Evolutionary conservation across 2,329 filamentous ascomycete genomes (phyloP).

Genomic region (Colletotrichum nymphaeae): DNA sequence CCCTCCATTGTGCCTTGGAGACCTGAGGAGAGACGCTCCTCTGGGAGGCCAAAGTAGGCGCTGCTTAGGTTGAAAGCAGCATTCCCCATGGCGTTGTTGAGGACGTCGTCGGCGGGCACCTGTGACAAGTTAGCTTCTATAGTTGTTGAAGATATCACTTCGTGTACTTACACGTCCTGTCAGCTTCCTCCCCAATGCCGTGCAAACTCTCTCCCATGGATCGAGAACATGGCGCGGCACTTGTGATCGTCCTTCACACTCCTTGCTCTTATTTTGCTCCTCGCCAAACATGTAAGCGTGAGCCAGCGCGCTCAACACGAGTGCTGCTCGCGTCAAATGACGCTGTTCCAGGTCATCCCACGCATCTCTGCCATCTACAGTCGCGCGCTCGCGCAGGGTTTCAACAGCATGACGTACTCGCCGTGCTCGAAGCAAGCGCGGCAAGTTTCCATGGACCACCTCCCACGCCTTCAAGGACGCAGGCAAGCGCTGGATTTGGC

Average conservation of each 20-base stretch:
- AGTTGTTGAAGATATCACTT: not conserved
- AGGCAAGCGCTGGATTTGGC: constrained; percentile 4
- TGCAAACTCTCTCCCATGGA: constrained; percentile 21
- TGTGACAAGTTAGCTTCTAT: not conserved
- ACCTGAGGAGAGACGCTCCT: constrained; percentile 27
- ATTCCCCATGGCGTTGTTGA: constrained; percentile 29
- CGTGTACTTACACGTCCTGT: constrained; percentile 20
- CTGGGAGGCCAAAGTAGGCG: constrained; percentile 25
- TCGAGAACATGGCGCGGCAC: constrained; percentile 16
- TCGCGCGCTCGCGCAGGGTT: not conserved
- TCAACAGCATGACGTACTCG: constrained; percentile 27
- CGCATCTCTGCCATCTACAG: not conserved
- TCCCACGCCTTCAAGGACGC: constrained; percentile 26
- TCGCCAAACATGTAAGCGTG: constrained; percentile 30
- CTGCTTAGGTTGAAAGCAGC: constrained; percentile 15
- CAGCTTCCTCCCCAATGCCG: constrained; percentile 11
- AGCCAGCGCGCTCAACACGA: constrained; percentile 24
- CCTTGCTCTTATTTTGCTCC: not conserved
- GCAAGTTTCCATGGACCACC: constrained; percentile 13
- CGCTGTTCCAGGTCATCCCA: constrained; percentile 19
- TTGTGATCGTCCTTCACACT: not conserved
- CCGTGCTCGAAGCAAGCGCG: constrained; percentile 12
- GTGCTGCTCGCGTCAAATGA: constrained; percentile 22
- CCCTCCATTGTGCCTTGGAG: constrained; percentile 28
- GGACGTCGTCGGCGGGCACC: constrained; percentile 31